Conservation (phyloP, 208 protist species). For the Acanthamoeba royreba region DNA sequence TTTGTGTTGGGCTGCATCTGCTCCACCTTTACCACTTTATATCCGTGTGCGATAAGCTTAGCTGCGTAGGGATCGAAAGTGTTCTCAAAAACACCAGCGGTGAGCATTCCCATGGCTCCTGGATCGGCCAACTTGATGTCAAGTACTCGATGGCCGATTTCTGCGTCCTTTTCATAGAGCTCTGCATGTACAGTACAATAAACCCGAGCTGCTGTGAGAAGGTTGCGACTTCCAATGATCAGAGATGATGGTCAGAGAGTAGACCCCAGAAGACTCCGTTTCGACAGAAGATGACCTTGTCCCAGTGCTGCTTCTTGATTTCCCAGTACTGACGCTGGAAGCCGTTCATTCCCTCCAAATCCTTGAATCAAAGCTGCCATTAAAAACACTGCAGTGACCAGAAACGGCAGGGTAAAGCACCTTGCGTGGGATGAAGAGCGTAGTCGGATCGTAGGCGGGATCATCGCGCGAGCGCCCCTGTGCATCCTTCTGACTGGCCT, state of each 20-base stretch:
- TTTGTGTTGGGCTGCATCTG: not conserved
- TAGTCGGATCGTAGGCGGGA: constrained; percentile 63
- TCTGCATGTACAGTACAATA: no score
- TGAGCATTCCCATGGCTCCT: constrained; percentile 71
- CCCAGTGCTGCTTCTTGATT: constrained; percentile 67
- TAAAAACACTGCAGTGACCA: not conserved
- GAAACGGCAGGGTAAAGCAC: not conserved
- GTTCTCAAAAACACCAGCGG: constrained; percentile 65
- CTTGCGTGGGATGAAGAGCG: constrained; percentile 56
- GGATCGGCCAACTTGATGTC: constrained; percentile 66
- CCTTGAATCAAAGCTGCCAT: not conserved
- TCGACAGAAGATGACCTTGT: constrained; percentile 70
- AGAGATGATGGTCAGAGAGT: not conserved
- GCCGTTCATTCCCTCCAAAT: not conserved
- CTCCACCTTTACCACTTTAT: constrained; percentile 16
- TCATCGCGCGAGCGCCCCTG: constrained; percentile 34
- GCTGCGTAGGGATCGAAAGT: constrained; percentile 56
- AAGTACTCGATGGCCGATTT: constrained; percentile 53
- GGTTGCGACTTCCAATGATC: not conserved
- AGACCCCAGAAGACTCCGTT: constrained; percentile 76
- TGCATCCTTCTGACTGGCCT: constrained; percentile 52
- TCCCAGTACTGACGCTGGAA: constrained; percentile 75
- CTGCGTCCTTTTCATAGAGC: constrained; percentile 73
- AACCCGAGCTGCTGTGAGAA: no score
- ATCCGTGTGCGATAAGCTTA: constrained; percentile 62